phyloP scores from a whole-genome alignment of 108 stramenopile genomes.

The Fragilariopsis cylindrus region DNA sequence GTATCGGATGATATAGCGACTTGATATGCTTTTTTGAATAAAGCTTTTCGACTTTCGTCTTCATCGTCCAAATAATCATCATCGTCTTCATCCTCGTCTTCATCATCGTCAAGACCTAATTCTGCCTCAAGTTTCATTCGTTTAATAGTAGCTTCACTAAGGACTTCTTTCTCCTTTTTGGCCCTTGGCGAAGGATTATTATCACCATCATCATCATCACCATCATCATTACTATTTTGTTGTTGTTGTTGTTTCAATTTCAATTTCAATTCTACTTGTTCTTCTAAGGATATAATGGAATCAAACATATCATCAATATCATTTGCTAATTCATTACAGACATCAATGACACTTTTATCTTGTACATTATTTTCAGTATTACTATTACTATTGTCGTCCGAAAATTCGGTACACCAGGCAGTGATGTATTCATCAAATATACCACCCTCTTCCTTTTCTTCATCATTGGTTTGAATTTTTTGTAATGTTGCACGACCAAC shows the following conservation, averaged over 20 bases:
- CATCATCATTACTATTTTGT: slow-evolving; percentile 28
- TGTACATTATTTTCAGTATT: slow-evolving; percentile 48
- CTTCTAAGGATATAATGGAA: slow-evolving; percentile 10
- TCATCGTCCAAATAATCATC: slow-evolving; percentile 36
- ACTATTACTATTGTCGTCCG: slow-evolving; percentile 57
- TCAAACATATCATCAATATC: not conserved
- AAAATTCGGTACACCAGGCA: slow-evolving; percentile 58
- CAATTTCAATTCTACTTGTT: not conserved
- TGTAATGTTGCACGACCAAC: slow-evolving; percentile 64
- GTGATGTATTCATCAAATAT: slow-evolving; percentile 41
- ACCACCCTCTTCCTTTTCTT: not conserved
- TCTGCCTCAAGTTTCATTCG: slow-evolving; percentile 39
- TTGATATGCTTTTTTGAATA: slow-evolving; percentile 36
- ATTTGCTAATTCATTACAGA: slow-evolving; percentile 35
- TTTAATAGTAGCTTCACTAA: slow-evolving; percentile 1
- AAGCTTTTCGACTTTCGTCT: slow-evolving; percentile 9
- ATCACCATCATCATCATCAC: slow-evolving; percentile 35
- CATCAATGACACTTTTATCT: slow-evolving; percentile 27
- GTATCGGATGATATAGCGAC: slow-evolving; percentile 47
- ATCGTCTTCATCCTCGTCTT: slow-evolving; percentile 43
- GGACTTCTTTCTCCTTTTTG: slow-evolving; percentile 5
- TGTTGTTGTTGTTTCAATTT: slow-evolving; percentile 51
- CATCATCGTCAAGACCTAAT: slow-evolving; percentile 41
- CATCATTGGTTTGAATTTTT: slow-evolving; percentile 58
- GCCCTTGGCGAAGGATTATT: not conserved